phyloP scores from a whole-genome alignment of 1,284 basidiomycete species.

The Ceratobasidium sp. region DNA sequence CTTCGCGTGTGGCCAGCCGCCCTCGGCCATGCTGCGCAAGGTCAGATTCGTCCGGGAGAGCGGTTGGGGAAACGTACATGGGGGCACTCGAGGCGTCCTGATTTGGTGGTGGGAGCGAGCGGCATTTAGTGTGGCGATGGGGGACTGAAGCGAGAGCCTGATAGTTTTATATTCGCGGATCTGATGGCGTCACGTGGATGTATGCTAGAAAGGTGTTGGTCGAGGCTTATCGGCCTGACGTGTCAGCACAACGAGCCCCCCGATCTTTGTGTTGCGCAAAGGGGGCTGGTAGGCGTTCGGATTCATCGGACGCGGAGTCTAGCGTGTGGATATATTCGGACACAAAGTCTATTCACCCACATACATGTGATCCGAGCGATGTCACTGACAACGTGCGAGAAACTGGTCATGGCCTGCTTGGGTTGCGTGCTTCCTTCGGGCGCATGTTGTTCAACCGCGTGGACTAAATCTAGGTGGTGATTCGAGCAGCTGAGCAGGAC shows the following conservation, averaged over 20 bases:
- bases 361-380: constrained; percentile 12
- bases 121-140: constrained; percentile 3
- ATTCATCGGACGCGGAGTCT: constrained; percentile 10
- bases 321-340: neutral
- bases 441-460: constrained; percentile 20
- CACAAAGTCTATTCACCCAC: constrained; percentile 32
- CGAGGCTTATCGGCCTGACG: neutral
- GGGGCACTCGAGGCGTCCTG: constrained; percentile 20
- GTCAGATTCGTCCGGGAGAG: neutral
- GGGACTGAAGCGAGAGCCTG: neutral
- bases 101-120: constrained; percentile 21
- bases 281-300: neutral
- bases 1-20: constrained; percentile 24
- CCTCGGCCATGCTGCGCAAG: constrained; percentile 30
- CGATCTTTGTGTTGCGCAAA: neutral
- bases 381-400: neutral
- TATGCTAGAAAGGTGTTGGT: no score
- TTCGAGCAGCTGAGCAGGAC: neutral
- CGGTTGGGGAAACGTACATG: neutral
- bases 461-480: neutral
- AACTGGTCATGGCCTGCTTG: neutral
- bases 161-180: constrained; percentile 21
- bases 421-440: neutral
- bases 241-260: neutral
- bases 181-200: constrained; percentile 27